phyloP scores from a whole-genome alignment of 2,329 filamentous ascomycete genomes.

The Saccharata proteae region DNA sequence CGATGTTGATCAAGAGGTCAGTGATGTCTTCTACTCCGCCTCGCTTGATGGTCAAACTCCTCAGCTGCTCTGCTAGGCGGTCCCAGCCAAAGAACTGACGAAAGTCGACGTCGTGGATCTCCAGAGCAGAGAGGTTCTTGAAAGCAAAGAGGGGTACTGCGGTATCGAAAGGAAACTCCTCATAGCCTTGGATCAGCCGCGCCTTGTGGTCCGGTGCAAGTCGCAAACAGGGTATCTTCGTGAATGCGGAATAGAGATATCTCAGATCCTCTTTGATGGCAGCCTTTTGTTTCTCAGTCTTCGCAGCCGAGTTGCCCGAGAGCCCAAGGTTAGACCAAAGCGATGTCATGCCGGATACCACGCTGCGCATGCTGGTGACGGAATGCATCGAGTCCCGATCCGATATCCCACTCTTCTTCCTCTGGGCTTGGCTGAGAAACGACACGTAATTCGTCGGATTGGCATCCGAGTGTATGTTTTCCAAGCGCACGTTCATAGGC shows the following conservation, averaged over 20 bases:
- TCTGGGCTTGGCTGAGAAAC: slow-evolving; percentile 74
- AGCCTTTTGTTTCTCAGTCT: slow-evolving; percentile 81
- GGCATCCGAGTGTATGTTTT: slow-evolving; percentile 83
- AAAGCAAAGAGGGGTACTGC: slow-evolving; percentile 94
- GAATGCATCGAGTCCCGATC: slow-evolving; percentile 90
- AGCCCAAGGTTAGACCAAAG: slow-evolving; percentile 85
- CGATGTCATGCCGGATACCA: slow-evolving; percentile 92
- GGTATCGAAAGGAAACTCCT: slow-evolving; percentile 96
- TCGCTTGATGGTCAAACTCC: slow-evolving; percentile 78
- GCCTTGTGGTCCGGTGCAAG: slow-evolving; percentile 89
- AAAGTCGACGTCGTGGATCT: slow-evolving; percentile 92
- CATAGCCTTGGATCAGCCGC: slow-evolving; percentile 79
- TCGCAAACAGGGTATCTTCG: slow-evolving; percentile 87
- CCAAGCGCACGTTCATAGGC: slow-evolving; percentile 89
- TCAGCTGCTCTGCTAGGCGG: slow-evolving; percentile 77
- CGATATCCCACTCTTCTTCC: slow-evolving; percentile 63
- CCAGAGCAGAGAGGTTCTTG: slow-evolving; percentile 89
- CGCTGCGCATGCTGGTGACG: slow-evolving; percentile 90
- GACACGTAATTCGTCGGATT: slow-evolving; percentile 90
- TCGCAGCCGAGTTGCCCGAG: slow-evolving; percentile 65
- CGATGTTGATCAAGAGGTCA: slow-evolving; percentile 83
- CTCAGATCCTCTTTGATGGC: slow-evolving; percentile 78
- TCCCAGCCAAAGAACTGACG: slow-evolving; percentile 98
- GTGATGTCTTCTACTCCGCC: slow-evolving; percentile 80
- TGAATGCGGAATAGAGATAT: slow-evolving; percentile 96